phyloP scores from a whole-genome alignment of 2,329 filamentous ascomycete species.

The Hymenoscyphus linearis region DNA sequence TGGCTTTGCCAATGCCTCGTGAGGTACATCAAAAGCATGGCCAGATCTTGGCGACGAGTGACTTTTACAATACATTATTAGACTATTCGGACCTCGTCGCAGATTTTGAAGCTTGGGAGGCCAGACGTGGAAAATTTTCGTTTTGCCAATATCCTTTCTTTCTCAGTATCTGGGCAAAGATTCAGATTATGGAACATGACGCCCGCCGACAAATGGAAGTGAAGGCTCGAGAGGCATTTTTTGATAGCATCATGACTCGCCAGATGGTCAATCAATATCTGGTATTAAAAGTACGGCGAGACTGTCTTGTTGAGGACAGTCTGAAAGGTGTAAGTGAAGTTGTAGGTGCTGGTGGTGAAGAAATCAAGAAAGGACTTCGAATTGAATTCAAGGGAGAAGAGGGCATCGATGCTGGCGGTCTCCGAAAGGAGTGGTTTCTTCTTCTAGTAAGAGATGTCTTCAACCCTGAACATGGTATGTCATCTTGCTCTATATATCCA shows the following conservation, averaged over 20 bases:
- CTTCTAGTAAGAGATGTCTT: conserved; percentile 85
- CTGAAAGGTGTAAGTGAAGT: conserved; percentile 79
- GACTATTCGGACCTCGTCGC: conserved; percentile 81
- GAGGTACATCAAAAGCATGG: conserved; percentile 46
- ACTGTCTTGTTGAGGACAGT: conserved; percentile 86
- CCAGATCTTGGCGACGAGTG: conserved; percentile 70
- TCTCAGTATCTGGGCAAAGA: conserved; percentile 87
- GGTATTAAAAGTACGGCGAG: conserved; percentile 69
- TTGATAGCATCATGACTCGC: conserved; percentile 76
- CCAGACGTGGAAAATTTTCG: conserved; percentile 65
- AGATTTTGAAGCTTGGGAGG: conserved; percentile 87
- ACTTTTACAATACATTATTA: conserved; percentile 83
- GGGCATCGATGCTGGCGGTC: conserved; percentile 81
- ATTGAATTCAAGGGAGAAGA: conserved; percentile 87
- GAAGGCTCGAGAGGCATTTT: conserved; percentile 84
- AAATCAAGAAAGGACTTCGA: conserved; percentile 83
- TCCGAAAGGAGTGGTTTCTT: conserved; percentile 93
- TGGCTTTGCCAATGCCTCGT: conserved; percentile 35
- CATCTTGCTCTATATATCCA: neutral
- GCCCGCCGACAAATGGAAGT: conserved; percentile 83
- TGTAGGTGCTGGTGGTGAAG: conserved; percentile 72
- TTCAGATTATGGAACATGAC: conserved; percentile 83
- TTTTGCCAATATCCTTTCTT: conserved; percentile 94
- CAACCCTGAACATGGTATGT: conserved; percentile 78
- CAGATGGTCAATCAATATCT: conserved; percentile 73